phyloP scores from a whole-genome alignment of 306 rosid genomes.

The Cercis canadensis region DNA sequence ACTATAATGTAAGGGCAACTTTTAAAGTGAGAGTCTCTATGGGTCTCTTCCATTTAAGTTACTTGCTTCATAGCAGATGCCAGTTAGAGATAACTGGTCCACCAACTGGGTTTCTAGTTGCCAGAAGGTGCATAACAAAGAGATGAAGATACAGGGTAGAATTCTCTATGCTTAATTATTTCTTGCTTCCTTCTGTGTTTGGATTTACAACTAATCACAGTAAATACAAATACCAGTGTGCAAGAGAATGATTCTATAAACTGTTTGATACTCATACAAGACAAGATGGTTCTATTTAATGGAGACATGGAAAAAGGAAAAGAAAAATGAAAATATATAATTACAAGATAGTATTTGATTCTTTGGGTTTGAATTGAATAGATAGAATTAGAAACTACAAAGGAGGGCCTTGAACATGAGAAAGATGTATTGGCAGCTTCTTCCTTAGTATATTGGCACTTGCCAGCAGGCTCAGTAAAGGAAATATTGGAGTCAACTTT shows the following conservation, averaged over 20 bases:
- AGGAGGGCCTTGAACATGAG: too few relatives aligned
- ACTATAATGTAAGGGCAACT: conserved; percentile 70
- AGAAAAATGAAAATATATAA: background rate
- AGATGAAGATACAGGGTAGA: conserved; percentile 46
- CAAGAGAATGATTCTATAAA: conserved; percentile 8
- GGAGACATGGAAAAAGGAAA: background rate
- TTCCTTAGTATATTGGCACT: conserved; percentile 8
- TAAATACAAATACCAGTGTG: conserved; percentile 27
- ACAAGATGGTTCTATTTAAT: background rate
- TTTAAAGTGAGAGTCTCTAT: conserved; percentile 68
- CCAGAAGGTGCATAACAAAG: conserved; percentile 69
- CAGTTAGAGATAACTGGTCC: conserved; percentile 89
- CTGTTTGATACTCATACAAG: conserved; percentile 4
- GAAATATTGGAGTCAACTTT: conserved; percentile 5
- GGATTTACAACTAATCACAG: conserved; percentile 14
- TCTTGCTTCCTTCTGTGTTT: conserved; percentile 27
- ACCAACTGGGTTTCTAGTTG: conserved; percentile 73
- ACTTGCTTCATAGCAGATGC: conserved; percentile 73
- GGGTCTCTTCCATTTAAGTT: conserved; percentile 67
- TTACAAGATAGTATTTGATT: too few relatives aligned
- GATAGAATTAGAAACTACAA: too few relatives aligned
- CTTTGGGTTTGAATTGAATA: too few relatives aligned
- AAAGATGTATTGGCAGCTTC: too few relatives aligned
- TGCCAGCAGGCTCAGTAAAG: background rate
- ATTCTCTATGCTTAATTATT: conserved; percentile 2